A percentile compares a stretch with the other conserved stretches of the same genome.
Evolutionary conservation across 306 rosid species (phyloP).

Genomic region (Senna tora): DNA sequence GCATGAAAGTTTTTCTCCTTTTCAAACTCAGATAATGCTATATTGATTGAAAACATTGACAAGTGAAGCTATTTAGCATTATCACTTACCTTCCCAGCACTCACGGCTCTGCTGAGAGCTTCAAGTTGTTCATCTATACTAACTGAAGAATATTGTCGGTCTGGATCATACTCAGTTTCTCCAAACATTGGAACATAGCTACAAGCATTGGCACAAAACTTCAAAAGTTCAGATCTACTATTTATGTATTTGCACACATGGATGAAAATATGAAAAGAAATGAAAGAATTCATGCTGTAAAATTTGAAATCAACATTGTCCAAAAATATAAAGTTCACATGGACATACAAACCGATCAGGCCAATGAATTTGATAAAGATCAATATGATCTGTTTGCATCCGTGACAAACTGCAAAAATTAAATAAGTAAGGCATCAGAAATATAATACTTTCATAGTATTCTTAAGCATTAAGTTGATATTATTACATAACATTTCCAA

Average conservation of each 20-base stretch:
- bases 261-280: constrained; percentile 1
- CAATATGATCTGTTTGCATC: constrained; percentile 80
- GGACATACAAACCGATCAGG: constrained; percentile 94
- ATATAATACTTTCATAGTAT: constrained; percentile 5
- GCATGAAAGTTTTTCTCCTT: constrained; percentile 38
- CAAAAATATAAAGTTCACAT: constrained; percentile 27
- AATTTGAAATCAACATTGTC: background rate
- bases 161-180: constrained; percentile 82
- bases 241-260: background rate
- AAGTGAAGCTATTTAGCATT: constrained; percentile 26
- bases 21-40: constrained; percentile 12
- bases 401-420: constrained; percentile 68
- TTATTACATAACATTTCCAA: constrained; percentile 5
- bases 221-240: constrained; percentile 4
- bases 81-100: constrained; percentile 71
- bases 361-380: constrained; percentile 95
- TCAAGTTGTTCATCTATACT: constrained; percentile 78
- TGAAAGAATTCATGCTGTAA: background rate
- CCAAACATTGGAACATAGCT: constrained; percentile 96
- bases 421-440: constrained; percentile 33
- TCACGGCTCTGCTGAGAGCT: constrained; percentile 66
- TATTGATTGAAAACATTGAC: background rate
- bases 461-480: background rate
- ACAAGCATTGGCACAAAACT: constrained; percentile 37
- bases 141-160: constrained; percentile 60